These are phyloP conservation scores for Schizophyllum amplum DNA, from an alignment of 1,284 basidiomycete species.

Conservation along the genomic window DNA sequence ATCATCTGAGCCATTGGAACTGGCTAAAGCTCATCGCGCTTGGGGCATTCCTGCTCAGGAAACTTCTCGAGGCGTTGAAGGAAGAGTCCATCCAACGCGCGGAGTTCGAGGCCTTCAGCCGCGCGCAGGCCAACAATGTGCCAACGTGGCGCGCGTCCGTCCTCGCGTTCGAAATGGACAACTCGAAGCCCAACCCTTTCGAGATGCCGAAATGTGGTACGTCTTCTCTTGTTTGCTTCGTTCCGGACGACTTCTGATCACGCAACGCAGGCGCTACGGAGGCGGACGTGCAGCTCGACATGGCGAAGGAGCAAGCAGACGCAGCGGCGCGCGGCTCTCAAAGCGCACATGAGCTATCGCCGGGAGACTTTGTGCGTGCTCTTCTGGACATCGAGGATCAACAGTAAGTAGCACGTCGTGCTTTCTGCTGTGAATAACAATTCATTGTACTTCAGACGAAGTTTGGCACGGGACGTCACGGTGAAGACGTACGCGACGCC, in stretches of 20 bases:
- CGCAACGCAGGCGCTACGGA: background rate
- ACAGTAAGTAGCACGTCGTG: conserved; percentile 6
- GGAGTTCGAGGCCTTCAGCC: background rate
- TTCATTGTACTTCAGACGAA: background rate
- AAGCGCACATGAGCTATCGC: background rate
- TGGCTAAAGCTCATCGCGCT: conserved; percentile 19
- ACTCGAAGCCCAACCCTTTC: conserved; percentile 4
- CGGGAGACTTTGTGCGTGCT: conserved; percentile 1
- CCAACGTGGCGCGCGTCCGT: conserved; percentile 1
- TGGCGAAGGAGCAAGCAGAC: background rate
- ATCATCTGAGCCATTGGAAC: conserved; percentile 22
- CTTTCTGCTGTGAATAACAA: background rate
- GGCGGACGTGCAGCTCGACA: background rate
- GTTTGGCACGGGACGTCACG: background rate
- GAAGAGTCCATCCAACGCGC: background rate
- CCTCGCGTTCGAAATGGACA: background rate
- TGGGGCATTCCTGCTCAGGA: conserved; percentile 1
- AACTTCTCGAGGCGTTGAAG: background rate
- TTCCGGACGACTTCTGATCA: background rate
- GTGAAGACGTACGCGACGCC: background rate
- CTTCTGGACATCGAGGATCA: conserved; percentile 3
- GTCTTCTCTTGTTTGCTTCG: background rate
- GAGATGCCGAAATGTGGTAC: background rate
- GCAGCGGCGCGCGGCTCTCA: background rate
- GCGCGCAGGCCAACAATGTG: background rate